Conservation (phyloP, 176 grass and related monocot species). For the Triticum timopheevii region DNA sequence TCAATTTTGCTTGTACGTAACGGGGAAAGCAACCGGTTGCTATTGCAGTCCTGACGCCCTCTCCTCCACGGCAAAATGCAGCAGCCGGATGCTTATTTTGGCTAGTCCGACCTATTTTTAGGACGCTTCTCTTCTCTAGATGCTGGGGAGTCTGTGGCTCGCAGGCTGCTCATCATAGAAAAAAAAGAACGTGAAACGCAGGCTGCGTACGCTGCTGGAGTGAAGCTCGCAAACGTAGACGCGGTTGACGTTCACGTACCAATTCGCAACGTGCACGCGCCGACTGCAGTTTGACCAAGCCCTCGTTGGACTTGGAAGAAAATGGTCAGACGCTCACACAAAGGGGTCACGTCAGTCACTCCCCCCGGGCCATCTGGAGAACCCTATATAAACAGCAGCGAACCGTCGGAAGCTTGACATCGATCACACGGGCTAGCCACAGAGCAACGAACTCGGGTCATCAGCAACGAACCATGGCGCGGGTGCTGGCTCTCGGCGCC, state of each 20-base stretch:
- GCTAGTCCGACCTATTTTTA: background rate
- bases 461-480: background rate
- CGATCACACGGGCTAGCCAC: background rate
- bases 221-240: background rate
- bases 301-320: background rate
- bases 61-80: background rate
- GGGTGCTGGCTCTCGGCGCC: background rate
- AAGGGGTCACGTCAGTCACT: background rate
- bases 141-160: background rate
- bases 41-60: background rate
- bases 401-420: background rate
- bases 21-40: background rate
- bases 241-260: background rate
- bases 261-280: background rate
- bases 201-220: background rate
- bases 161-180: too few relatives aligned
- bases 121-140: background rate
- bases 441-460: background rate
- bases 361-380: background rate
- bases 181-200: background rate
- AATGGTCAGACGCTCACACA: background rate
- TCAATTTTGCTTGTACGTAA: background rate
- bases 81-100: background rate
- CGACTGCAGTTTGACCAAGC: background rate
- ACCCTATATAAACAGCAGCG: background rate